phyloP scores from a whole-genome alignment of 805 yeast genomes.

The Monosporozyma siamensis region DNA sequence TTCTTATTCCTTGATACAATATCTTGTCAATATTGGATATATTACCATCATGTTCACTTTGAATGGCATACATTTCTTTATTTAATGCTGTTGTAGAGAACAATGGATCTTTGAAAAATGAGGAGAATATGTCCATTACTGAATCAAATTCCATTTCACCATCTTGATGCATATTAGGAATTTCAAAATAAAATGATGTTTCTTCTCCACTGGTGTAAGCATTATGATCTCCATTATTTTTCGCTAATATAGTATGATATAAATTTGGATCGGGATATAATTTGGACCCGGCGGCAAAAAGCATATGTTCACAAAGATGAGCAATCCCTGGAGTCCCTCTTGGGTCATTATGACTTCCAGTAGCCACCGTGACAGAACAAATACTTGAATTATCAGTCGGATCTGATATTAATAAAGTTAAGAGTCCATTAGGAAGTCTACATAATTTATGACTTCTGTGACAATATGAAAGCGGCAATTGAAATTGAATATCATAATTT shows the following conservation, averaged over 20 bases:
- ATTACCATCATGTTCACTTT: constrained; percentile 60
- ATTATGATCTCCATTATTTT: constrained; percentile 49
- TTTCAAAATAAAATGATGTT: constrained; percentile 54
- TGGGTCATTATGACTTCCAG: constrained; percentile 81
- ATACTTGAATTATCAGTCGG: constrained; percentile 55
- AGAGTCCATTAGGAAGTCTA: constrained; percentile 58
- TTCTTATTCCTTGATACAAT: constrained; percentile 48
- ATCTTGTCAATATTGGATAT: constrained; percentile 36
- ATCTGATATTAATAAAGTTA: constrained; percentile 65
- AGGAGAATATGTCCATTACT: constrained; percentile 41
- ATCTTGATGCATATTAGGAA: constrained; percentile 36
- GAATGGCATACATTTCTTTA: constrained; percentile 50
- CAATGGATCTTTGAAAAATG: constrained; percentile 42
- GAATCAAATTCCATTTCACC: constrained; percentile 36
- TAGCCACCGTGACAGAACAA: constrained; percentile 62
- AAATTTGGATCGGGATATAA: constrained; percentile 40
- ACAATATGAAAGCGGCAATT: constrained; percentile 31
- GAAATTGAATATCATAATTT: constrained; percentile 19
- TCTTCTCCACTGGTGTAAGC: constrained; percentile 64
- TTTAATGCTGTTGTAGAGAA: constrained; percentile 36
- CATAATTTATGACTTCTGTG: constrained; percentile 38
- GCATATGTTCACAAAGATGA: constrained; percentile 78
- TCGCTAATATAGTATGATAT: constrained; percentile 36
- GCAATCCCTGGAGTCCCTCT: constrained; percentile 67
- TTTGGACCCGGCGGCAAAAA: constrained; percentile 46